Conservation (phyloP, 2,329 filamentous ascomycete species). For the Botryotinia globosa region DNA sequence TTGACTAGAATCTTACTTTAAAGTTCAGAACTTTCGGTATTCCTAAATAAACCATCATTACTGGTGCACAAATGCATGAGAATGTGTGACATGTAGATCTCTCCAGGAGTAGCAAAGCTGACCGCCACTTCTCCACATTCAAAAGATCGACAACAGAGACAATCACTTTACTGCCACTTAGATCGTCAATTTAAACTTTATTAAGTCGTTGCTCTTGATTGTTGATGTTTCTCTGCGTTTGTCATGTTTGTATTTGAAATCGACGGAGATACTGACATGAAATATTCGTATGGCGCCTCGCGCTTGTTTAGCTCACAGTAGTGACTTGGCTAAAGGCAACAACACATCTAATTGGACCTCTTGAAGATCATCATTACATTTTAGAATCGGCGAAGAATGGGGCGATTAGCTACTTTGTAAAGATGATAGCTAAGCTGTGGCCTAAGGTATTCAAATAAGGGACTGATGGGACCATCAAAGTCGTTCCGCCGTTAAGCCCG, state of each 20-base stretch:
- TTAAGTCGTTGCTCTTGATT: background rate
- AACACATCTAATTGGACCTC: background rate
- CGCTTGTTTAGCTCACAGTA: background rate
- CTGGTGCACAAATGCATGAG: no score
- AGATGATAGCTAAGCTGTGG: background rate
- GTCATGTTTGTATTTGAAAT: constrained; percentile 2
- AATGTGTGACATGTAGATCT: background rate
- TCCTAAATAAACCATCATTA: background rate
- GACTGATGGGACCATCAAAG: background rate
- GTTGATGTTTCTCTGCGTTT: background rate
- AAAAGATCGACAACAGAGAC: background rate
- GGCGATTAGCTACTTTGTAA: background rate
- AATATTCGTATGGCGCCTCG: background rate
- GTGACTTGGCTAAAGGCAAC: background rate
- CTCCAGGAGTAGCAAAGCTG: background rate
- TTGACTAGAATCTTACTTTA: background rate
- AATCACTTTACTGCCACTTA: background rate
- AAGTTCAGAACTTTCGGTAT: background rate
- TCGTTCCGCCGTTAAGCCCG: background rate
- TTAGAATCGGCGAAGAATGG: background rate
- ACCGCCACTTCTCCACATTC: background rate
- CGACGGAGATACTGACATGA: background rate
- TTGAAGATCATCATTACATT: background rate
- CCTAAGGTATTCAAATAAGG: background rate
- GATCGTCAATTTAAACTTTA: background rate